Base-by-base conservation (phyloP, 352 stramenopile genomes). In the Phytophthora podocarpi region DNA sequence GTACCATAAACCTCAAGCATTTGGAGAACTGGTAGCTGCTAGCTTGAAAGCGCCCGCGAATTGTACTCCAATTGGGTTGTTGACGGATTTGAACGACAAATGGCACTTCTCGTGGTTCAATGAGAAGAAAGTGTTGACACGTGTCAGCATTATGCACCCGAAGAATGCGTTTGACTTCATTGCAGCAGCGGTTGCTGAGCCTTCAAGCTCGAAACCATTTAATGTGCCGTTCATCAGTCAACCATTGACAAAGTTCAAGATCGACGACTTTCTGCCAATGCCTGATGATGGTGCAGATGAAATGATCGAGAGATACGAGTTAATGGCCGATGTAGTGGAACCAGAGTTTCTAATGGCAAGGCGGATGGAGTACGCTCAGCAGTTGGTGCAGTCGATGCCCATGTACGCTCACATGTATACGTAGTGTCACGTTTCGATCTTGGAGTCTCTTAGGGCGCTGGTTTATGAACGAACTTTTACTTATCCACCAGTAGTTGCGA, bases 331-430 rank as follows among this genome's bases (percentile, higher is more conserved):
- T 43, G 68, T 45, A 32, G 26, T 77, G 48, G 51, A 74, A 45
- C 56, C 63, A 30, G 54, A 70, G 41, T 74, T 77, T 50, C 28
- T 71, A 0, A 57, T 47, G 54, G 64, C 13, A 39, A 74, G 64
- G 23, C 23, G 63, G 16, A 63, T 64, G 20, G 59, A 74, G 46
- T 77, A 77, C 64, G 59, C 42, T 6, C 52, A 67, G n/a, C 58
- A 62, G 23, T 56, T 66, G 61, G 56, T 70, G 40, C 47, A 63
- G 24, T 59, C 43, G 42, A 64, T 63, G 59, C 45, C 59, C n/a
- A 67, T 67, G 47, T 67, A 71, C 52, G 53, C 55, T 42, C 55
- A 67, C 47, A 60, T 58, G 54, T 57, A 58, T 66, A 23, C 37
- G 13, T 70, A 66, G 24, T n/a, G n/a, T n/a, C n/a, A n/a, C n/a